phyloP scores from a whole-genome alignment of 306 rosid species.

The Cicer arietinum region DNA sequence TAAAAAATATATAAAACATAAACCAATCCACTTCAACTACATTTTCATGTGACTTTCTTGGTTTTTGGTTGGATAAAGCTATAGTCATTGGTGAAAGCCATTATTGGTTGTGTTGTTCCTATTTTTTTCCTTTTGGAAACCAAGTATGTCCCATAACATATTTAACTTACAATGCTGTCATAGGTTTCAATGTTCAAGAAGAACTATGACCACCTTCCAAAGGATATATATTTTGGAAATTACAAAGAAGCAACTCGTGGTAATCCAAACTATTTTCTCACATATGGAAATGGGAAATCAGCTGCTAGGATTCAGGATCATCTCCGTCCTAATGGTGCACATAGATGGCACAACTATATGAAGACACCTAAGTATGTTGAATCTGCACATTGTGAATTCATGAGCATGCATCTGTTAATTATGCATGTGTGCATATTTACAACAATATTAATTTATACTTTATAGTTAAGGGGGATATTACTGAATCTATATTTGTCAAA shows the following conservation, averaged over 20 bases:
- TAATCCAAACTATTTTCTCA: slow-evolving; percentile 92
- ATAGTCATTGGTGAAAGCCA: slow-evolving; percentile 11
- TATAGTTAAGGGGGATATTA: slow-evolving; percentile 27
- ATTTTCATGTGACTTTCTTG: slow-evolving; percentile 17
- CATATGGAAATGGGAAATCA: slow-evolving; percentile 97
- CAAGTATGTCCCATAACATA: slow-evolving; percentile 21
- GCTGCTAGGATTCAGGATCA: slow-evolving; percentile 96
- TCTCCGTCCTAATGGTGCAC: slow-evolving; percentile 99
- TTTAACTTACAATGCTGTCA: slow-evolving; percentile 36
- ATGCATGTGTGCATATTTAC: slow-evolving; percentile 2
- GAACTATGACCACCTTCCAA: slow-evolving; percentile 94
- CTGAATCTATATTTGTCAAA: slow-evolving; percentile 14
- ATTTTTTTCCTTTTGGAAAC: slow-evolving; percentile 10
- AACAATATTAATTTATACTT: slow-evolving; percentile 6
- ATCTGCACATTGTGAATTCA: slow-evolving; percentile 38
- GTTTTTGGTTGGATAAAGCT: slow-evolving; percentile 22
- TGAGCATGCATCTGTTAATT: slow-evolving; percentile 34
- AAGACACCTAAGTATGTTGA: slow-evolving; percentile 79
- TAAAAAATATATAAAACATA: not conserved
- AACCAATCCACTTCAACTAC: not conserved
- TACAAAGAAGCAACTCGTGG: slow-evolving; percentile 94
- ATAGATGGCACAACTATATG: slow-evolving; percentile 99
- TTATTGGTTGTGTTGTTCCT: slow-evolving; percentile 25
- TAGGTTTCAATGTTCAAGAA: slow-evolving; percentile 99
- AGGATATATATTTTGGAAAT: slow-evolving; percentile 88